These are phyloP conservation scores for Ceratocystis colombiana DNA, from an alignment of 2,329 filamentous ascomycete species.

Conservation along the genomic window DNA sequence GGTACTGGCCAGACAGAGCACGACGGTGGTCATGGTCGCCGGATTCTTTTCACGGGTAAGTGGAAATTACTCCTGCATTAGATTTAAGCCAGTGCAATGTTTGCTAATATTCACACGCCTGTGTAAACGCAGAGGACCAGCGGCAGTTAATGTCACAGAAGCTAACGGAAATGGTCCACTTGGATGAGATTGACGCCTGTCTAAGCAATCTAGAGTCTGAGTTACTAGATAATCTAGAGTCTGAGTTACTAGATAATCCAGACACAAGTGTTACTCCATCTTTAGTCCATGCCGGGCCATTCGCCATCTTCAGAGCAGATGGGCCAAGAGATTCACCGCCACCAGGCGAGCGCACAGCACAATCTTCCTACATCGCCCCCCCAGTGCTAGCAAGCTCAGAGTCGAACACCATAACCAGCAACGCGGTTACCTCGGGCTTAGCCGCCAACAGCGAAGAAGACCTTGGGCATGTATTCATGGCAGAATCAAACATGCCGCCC, in stretches of 20 bases:
- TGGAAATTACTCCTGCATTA: background rate
- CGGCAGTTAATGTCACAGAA: conserved; percentile 18
- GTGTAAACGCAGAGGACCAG: conserved; percentile 1
- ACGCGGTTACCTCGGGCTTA: background rate
- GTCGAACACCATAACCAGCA: no score
- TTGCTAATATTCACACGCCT: background rate
- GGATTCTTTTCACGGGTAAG: conserved; percentile 23
- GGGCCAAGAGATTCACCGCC: background rate
- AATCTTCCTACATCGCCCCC: background rate
- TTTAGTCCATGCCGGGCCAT: conserved; percentile 1
- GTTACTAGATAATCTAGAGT: background rate
- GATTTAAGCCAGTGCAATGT: background rate
- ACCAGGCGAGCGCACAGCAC: background rate
- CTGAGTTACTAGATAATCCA: background rate
- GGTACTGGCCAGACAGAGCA: background rate
- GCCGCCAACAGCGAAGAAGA: background rate
- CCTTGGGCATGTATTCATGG: background rate
- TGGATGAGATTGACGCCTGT: conserved; percentile 5
- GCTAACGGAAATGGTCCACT: background rate
- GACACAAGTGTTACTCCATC: background rate
- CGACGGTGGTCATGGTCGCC: conserved; percentile 21
- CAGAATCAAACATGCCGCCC: background rate
- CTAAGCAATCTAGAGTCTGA: conserved; percentile 9
- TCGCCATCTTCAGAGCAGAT: conserved; percentile 15
- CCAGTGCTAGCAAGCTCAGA: background rate